These are phyloP conservation scores for Gossypium turneri DNA, from an alignment of 345 rosid genomes.

Conservation along the genomic window DNA sequence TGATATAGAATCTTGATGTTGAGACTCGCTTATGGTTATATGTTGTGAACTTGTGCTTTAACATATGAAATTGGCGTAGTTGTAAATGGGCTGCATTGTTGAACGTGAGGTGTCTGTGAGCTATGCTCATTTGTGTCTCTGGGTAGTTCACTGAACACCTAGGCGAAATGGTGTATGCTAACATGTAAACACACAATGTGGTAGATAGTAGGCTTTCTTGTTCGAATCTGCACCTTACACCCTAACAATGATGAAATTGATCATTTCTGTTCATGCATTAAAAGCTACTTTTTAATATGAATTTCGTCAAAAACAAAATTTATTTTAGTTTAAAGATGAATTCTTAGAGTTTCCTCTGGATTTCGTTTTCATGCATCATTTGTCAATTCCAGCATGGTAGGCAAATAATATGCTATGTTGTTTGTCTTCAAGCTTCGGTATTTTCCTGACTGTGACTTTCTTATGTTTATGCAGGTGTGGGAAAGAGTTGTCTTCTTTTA, in stretches of 20 bases:
- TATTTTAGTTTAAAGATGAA: neutral
- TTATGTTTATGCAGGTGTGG: constrained; percentile 51
- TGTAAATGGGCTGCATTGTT: too few species aligned
- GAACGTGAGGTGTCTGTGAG: neutral
- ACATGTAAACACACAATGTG: neutral
- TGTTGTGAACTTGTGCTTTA: neutral
- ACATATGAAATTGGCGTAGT: neutral
- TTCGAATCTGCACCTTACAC: neutral
- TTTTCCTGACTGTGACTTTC: neutral
- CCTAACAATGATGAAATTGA: neutral
- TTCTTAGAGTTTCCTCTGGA: neutral
- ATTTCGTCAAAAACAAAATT: neutral
- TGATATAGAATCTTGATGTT: neutral
- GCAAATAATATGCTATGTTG: neutral
- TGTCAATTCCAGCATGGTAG: neutral
- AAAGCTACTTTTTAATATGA: neutral
- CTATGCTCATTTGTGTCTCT: neutral
- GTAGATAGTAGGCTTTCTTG: neutral
- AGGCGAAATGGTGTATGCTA: neutral
- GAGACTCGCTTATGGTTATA: neutral
- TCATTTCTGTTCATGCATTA: neutral
- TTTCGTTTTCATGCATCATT: neutral
- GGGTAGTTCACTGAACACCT: neutral
- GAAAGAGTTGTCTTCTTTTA: constrained; percentile 89
- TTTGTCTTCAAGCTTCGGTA: neutral